Evolutionary conservation across 805 yeast genomes (phyloP), one percentile per base, ranked within the genome.

Genomic region (Teunomyces pallodes): DNA sequence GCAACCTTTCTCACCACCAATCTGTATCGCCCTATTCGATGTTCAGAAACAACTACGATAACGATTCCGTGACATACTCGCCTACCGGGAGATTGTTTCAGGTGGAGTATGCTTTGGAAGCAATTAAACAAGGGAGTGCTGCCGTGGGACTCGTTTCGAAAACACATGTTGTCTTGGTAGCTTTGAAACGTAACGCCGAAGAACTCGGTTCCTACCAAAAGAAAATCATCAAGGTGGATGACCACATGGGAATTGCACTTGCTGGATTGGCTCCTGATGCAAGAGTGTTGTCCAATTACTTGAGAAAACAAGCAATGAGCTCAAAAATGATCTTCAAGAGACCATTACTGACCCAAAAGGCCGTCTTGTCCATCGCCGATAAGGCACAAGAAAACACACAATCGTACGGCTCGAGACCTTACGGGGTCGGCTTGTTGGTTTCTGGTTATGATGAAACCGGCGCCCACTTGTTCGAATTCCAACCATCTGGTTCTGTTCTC

Each of bases 201-300:
- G 98, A 94, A 66, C 77, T 94, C 54, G 97, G 99, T 24, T 90
- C 97, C 36, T 94, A 91, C 69, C 99, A 94, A 66, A 89, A 88
- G 77, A 94, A 94, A 66, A 79, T 94, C 59, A 86, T 92, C 65
- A 85, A 87, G 64, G 84, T 95, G 48, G 99, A 94, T 66, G 86
- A 85, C 52, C 98, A 94, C 66, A 71, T 94, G 79, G 99, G 98
- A 30, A 79, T 94, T 54, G 97, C 97, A 0, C 77, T 94, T 48
- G 97, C 99, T 1, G 99, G 99, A 8, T 81, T 94, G 60, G 97
- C 98, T 0, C 98, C 99, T 13, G 99, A 94, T 65, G 99, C 98
- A 20, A 80, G 99, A 56, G 96, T 94, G 33, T 77, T 94, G 57
- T 84, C 96, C 43, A 94, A 90, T 64, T 91, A 76, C 68, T 75